Conservation (phyloP, 2,329 filamentous ascomycete species). For the Blastomyces silverae region DNA sequence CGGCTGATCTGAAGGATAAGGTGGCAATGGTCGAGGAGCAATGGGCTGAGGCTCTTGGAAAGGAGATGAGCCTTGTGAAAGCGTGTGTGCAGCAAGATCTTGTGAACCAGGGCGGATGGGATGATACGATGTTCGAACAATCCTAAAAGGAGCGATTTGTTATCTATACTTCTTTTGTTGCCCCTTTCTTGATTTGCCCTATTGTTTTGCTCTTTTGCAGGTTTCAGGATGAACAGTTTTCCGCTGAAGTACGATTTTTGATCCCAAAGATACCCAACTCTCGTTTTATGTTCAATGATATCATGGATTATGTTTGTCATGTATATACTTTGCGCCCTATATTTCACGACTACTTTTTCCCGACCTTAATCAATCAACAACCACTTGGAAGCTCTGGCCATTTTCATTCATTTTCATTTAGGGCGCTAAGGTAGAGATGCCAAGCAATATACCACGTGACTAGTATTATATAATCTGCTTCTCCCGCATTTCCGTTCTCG, state of each 20-base stretch:
- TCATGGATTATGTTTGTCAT: background rate
- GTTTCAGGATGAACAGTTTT: background rate
- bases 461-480: background rate
- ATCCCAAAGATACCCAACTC: constrained; percentile 11
- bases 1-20: constrained; percentile 86
- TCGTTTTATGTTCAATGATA: constrained; percentile 9
- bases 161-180: constrained; percentile 12
- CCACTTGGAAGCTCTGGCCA: too few species aligned
- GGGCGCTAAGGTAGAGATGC: background rate
- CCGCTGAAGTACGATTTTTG: background rate
- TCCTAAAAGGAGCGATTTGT: constrained; percentile 15
- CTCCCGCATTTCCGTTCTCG: background rate
- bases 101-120: constrained; percentile 76
- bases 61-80: constrained; percentile 65
- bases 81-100: constrained; percentile 67
- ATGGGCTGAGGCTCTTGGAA: constrained; percentile 81
- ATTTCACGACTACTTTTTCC: background rate
- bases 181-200: constrained; percentile 21
- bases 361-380: background rate
- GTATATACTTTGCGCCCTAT: background rate
- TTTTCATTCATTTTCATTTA: too few species aligned
- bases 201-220: background rate
- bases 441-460: background rate
- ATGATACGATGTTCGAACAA: constrained; percentile 57
- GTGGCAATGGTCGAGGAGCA: constrained; percentile 84